Conservation (phyloP, 345 rosid species). For the Murraya paniculata region DNA sequence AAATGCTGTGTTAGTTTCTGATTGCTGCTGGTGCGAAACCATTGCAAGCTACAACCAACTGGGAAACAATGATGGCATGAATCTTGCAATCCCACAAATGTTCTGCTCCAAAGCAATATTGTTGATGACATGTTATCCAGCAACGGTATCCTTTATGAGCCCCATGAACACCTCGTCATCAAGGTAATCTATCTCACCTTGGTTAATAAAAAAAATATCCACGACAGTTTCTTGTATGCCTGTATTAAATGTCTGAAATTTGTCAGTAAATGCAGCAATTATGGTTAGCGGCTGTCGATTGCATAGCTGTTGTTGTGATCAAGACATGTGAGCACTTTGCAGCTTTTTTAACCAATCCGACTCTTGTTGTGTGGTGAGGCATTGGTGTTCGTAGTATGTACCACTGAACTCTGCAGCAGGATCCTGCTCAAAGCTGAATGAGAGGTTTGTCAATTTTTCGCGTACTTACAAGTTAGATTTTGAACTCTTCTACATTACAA, state of each 20-base stretch:
- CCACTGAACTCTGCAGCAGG: slow-evolving; percentile 88
- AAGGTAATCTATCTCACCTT: slow-evolving; percentile 46
- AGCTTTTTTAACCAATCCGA: neutral
- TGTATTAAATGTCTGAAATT: too few relatives aligned
- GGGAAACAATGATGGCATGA: slow-evolving; percentile 97
- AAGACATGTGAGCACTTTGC: too few relatives aligned
- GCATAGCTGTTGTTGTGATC: neutral
- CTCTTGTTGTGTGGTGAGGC: neutral
- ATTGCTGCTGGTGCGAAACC: slow-evolving; percentile 47
- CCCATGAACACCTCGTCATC: slow-evolving; percentile 98
- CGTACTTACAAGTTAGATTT: too few relatives aligned
- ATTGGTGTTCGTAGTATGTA: slow-evolving; percentile 55
- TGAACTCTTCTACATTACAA: too few relatives aligned
- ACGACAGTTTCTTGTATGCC: neutral
- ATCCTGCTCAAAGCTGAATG: slow-evolving; percentile 79
- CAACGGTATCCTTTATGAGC: slow-evolving; percentile 79
- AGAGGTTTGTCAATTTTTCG: slow-evolving; percentile 44
- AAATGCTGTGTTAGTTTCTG: neutral
- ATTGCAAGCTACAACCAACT: slow-evolving; percentile 92
- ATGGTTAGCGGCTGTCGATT: too few relatives aligned
- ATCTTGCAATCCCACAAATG: slow-evolving; percentile 90
- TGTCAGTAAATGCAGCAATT: neutral
- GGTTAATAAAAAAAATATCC: neutral
- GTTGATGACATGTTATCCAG: slow-evolving; percentile 98
- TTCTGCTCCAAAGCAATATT: slow-evolving; percentile 93